Evolutionary conservation across 2,329 filamentous ascomycete genomes (phyloP).

Genomic region (Tolypocladium paradoxum): DNA sequence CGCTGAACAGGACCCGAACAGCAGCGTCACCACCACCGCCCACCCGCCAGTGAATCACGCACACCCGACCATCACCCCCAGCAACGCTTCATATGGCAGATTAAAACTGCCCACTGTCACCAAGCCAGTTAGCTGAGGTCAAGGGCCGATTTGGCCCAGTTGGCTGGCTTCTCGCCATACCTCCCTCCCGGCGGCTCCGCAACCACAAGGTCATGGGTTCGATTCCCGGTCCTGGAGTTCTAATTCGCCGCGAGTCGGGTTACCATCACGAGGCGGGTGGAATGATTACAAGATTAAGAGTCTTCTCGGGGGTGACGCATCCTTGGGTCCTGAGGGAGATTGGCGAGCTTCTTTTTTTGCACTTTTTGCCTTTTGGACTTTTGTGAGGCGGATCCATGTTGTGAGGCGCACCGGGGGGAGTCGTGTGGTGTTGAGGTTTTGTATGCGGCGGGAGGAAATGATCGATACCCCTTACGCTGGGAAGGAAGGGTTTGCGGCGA

Average conservation of each 20-base stretch:
- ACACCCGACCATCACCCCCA: background rate
- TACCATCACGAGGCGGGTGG: background rate
- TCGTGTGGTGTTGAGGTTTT: background rate
- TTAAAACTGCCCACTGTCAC: background rate
- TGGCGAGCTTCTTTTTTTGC: background rate
- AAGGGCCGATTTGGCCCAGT: background rate
- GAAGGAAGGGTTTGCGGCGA: background rate
- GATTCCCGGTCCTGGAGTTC: background rate
- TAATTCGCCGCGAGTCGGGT: background rate
- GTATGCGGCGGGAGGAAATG: background rate
- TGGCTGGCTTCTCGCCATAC: background rate
- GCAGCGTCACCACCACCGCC: background rate
- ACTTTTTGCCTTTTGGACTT: background rate
- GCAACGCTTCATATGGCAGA: background rate
- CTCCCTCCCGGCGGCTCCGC: background rate
- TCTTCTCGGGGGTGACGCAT: background rate
- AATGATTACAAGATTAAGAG: background rate
- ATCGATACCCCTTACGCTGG: background rate
- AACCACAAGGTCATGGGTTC: background rate
- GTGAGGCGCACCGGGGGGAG: background rate
- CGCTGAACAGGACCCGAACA: background rate
- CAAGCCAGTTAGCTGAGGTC: background rate
- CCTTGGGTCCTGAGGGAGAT: background rate
- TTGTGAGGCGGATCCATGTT: background rate
- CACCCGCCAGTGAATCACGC: background rate